Base-by-base conservation (phyloP, 139 green algal genomes). In the Edaphochlamys debaryana region DNA sequence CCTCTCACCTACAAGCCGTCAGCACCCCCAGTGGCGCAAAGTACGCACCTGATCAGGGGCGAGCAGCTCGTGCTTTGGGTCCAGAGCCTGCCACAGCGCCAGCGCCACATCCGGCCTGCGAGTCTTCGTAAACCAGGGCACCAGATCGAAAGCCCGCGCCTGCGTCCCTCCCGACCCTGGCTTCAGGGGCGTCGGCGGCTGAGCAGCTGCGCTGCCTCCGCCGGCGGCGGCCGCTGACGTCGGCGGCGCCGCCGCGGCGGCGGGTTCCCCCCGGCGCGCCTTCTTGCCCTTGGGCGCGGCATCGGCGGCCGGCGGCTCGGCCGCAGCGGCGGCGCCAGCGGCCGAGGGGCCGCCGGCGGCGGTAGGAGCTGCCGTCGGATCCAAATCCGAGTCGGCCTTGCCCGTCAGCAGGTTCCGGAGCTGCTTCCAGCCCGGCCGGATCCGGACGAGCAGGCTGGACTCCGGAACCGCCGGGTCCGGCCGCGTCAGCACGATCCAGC, bases 61-160 rank as follows among this genome's bases (percentile, higher is more conserved):
- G 3, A 80, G 23, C 19, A 81, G 40, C 17, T 72, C 60, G 4
- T 40, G 36, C 75, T 42, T 23, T 17, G 75, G 75, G 71, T 81
- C 75, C 30, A 81, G 27, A 8, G 45, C 40, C 40, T 71, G 40
- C 60, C 41, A 72, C 60, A 81, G 7, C 60, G 60, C 75, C 40
- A 81, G 29, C 32, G 45, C 40, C 17, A 17, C 62, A 34, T 71
- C 75, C 60, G 41, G 60, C 34, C 48, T n/a, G 17, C 75, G 75
- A 2, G 25, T n/a, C 13, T 30, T 4, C 7, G 40, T 17, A 30
- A 71, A 40, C 41, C 30, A 48, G 27, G 75, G 75, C 17, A 72
- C 3, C 52, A 81, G 56, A 41, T 81, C 75, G 17, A 81, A 81
- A 30, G 23, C 5, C 25, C 67, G 73, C 45, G 45, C 45, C 45